phyloP scores from a whole-genome alignment of 164 flowering plant species.

The Litsea cubeba region DNA sequence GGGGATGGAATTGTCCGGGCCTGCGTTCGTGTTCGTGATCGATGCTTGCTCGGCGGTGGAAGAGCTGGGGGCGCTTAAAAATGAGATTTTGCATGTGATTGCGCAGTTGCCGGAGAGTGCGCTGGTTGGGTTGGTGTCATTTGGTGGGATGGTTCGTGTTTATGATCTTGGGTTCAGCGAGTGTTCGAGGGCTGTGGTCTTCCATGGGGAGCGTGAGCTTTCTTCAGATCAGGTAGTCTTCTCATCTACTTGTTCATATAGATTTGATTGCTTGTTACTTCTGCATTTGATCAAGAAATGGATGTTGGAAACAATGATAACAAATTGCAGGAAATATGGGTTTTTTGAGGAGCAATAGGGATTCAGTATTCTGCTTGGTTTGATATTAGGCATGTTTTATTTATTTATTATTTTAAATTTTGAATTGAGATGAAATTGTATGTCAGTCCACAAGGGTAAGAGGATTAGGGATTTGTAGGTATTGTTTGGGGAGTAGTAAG shows the following conservation, averaged over 20 bases:
- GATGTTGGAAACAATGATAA: not conserved
- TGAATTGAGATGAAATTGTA: not conserved
- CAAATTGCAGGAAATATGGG: not conserved
- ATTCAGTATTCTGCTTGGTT: not conserved
- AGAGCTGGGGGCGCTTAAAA: conserved; percentile 71
- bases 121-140: conserved; percentile 69
- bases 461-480: not conserved
- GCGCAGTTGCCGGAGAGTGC: conserved; percentile 75
- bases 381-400: not conserved
- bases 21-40: conserved; percentile 84
- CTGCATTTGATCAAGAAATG: not conserved
- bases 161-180: conserved; percentile 76
- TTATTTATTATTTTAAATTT: too few relatives aligned
- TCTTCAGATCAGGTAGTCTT: conserved; percentile 57
- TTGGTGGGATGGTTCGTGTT: conserved; percentile 75
- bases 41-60: conserved; percentile 60
- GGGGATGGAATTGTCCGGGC: conserved; percentile 32
- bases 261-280: not conserved
- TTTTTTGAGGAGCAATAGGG: not conserved
- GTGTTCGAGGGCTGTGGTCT: conserved; percentile 65
- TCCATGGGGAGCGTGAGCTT: conserved; percentile 75
- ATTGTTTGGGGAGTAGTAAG: not conserved
- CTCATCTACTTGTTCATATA: not conserved
- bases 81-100: conserved; percentile 64
- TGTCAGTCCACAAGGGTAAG: not conserved